These are phyloP conservation scores for Emergomyces africanus DNA, from an alignment of 2,329 filamentous ascomycete genomes.

Conservation along the genomic window DNA sequence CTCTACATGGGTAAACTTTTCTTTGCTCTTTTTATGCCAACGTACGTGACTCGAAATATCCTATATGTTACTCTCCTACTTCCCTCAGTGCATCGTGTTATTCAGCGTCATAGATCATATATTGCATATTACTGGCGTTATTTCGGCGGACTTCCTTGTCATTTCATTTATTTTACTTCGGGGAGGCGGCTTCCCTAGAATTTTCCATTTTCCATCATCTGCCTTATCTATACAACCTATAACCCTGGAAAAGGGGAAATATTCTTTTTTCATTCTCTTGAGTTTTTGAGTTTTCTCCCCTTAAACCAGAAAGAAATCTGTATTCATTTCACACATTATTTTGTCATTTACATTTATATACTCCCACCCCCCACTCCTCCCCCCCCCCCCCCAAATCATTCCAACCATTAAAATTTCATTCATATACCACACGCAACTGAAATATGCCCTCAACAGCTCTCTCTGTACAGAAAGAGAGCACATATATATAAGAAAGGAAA, in stretches of 20 bases:
- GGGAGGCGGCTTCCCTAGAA: background rate
- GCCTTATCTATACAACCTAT: no score
- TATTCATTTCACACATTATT: background rate
- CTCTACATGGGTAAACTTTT: background rate
- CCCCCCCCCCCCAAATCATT: no score
- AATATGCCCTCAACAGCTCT: background rate
- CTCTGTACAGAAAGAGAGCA: background rate
- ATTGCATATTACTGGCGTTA: background rate
- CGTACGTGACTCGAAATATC: background rate
- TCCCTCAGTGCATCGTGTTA: background rate
- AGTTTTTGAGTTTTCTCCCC: no score
- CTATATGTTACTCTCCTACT: background rate
- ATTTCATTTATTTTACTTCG: background rate
- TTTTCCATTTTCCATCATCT: no score
- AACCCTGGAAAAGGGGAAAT: no score
- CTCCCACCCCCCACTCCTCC: no score
- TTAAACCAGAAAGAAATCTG: background rate
- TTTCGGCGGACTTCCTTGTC: background rate
- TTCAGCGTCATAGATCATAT: background rate
- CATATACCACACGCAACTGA: background rate
- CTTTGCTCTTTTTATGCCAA: no score
- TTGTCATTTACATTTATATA: background rate
- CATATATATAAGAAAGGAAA: background rate
- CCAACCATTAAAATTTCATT: background rate
- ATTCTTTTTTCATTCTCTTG: background rate